phyloP scores from a whole-genome alignment of 2,329 filamentous ascomycete species.

The Teratosphaeria pseudoeucalypti region DNA sequence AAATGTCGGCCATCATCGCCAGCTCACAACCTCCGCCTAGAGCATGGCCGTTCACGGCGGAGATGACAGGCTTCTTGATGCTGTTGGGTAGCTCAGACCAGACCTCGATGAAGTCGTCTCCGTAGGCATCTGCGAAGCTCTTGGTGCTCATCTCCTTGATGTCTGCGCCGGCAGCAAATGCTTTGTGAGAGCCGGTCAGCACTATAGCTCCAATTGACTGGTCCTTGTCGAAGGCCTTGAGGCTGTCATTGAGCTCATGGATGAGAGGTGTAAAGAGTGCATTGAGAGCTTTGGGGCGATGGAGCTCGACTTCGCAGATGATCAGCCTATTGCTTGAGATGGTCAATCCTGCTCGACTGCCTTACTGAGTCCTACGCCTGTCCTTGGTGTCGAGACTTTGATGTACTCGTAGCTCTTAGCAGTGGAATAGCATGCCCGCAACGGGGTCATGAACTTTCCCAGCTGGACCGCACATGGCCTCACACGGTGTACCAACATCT shows the following conservation, averaged over 20 bases:
- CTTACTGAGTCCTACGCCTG: constrained; percentile 82
- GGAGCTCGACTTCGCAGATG: constrained; percentile 65
- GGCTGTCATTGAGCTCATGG: constrained; percentile 72
- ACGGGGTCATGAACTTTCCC: constrained; percentile 47
- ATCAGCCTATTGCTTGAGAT: constrained; percentile 1
- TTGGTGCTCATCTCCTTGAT: constrained; percentile 98
- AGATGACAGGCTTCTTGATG: constrained; percentile 89
- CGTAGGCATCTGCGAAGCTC: constrained; percentile 80
- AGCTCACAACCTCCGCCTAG: constrained; percentile 93
- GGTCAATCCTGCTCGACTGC: background rate
- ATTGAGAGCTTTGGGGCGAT: constrained; percentile 91
- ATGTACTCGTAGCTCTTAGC: constrained; percentile 64
- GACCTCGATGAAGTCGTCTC: constrained; percentile 81
- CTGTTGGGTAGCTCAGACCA: constrained; percentile 80
- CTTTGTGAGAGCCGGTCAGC: constrained; percentile 78
- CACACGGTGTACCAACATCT: constrained; percentile 28
- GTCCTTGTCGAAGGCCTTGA: constrained; percentile 59
- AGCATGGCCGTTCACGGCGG: constrained; percentile 87
- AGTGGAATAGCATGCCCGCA: constrained; percentile 40
- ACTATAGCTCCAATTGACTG: constrained; percentile 65
- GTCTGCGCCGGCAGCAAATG: constrained; percentile 92
- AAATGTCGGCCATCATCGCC: constrained; percentile 91
- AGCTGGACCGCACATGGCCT: constrained; percentile 53
- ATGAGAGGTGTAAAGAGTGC: constrained; percentile 88
- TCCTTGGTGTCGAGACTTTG: constrained; percentile 68